Base-by-base conservation (phyloP, 2,329 filamentous ascomycete genomes). In the Raffaelea ambrosiae region DNA sequence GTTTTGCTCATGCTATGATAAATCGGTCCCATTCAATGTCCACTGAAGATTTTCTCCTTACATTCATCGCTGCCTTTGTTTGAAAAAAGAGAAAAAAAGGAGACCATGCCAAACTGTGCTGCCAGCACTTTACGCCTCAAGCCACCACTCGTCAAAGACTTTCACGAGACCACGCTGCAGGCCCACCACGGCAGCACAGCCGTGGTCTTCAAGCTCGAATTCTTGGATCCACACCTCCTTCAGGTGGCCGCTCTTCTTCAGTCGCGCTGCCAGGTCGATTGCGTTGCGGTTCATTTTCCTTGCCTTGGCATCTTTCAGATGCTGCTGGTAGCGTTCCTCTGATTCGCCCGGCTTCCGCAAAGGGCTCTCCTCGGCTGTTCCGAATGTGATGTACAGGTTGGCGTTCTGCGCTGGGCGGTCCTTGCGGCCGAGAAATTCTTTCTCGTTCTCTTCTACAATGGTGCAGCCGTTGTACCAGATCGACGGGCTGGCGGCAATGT, bases 141-240 rank as follows among this genome's bases (percentile, higher is more conserved):
- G 22, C 46, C 46, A 51, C 38, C 38, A 51, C 23, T 51, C 44
- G 3, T 18, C 20, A 13, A 49, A 38, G 19, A 51, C 31, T 41
- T 45, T 45, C 38, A 42, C 47, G 31, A 51, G 43, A 7, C 47
- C 44, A 10, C 50, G 47, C 26, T 51, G 50, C 44, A 51, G 41
- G 2, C 47, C 47, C 14, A 23, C 29, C 3, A 49, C 44, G 14
- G 47, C 42, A 3, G 50, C 47, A 42, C 42, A 44, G 10, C 46
- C 46, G 45, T 52, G 50, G 43, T 52, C 50, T 35, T 52, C 50
- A 13, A 35, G 21, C 33, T 21, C 19, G 39, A 50, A 52, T 36
- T 48, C 48, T 16, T 52, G 47, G 18, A 48, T 33, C 43, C 42
- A 48, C 16, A 52, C 38, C 2, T 48, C 40, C 13, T 31, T n/a